Base-by-base conservation (phyloP, 139 green algal species). In the Spirogloea muscicola region DNA sequence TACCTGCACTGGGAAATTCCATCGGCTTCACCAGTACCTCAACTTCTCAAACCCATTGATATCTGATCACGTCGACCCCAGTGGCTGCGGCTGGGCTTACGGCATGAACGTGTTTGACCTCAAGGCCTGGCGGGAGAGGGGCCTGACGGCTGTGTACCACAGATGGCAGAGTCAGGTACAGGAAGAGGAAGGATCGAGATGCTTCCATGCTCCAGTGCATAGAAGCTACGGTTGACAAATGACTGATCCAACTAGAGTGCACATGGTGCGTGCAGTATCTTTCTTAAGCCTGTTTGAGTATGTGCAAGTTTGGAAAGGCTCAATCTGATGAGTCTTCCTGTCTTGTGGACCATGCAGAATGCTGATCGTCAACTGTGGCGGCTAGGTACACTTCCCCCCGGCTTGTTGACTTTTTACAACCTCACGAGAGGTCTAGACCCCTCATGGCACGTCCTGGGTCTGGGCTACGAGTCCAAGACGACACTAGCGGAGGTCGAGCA, bases 51-150 rank as follows among this genome's bases (percentile, higher is more conserved):
- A 71, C 72, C 72, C 72, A 7, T 44, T 76, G 9, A 77, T 80
- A 21, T 39, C 39, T 3, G 63, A 74, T 36, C 40, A 71, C 31
- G 58, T 80, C 66, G 64, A 80, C 62, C 62, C 46, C 2, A 10
- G 46, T 2, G 64, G 31, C 13, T 80, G 72, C 38, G 72, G 61
- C 21, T 80, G 72, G 72, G 72, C 72, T 41, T 80, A 80, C 52
- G 72, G 72, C 33, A 80, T 80, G 72, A 80, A 80, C 57, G 64
- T 80, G 41, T 80, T 80, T 64, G 72, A 80, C 57, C 39, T 80
- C 25, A 9, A 44, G 1, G 44, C 27, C 9, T 80, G 72, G 72
- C 33, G 62, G 9, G 21, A 69, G 2, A 40, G 33, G 29, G 33
- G 52, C 10, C 41, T 80, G 21, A 80, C 72, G 6, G 72, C 43